These are phyloP conservation scores for Pezicula carpinea DNA, from an alignment of 2,329 filamentous ascomycete species.

Conservation along the genomic window DNA sequence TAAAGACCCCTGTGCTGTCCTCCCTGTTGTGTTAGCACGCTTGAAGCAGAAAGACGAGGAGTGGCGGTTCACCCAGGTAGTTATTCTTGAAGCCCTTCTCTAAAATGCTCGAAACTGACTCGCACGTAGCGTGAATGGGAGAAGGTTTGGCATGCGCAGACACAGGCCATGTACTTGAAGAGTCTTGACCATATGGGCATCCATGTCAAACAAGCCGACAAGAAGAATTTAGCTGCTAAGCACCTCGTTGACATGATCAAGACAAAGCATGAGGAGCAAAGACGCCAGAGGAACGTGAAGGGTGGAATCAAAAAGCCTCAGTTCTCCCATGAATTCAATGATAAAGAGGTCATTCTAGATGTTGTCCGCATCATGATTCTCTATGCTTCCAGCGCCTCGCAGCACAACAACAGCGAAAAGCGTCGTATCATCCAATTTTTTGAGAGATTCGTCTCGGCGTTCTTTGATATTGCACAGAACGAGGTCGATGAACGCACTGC, in stretches of 20 bases:
- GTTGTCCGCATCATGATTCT: constrained; percentile 58
- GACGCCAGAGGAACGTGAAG: constrained; percentile 63
- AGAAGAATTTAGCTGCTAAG: constrained; percentile 86
- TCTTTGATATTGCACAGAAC: constrained; percentile 72
- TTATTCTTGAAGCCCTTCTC: constrained; percentile 6
- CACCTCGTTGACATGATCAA: constrained; percentile 87
- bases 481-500: constrained; percentile 61
- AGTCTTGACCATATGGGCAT: constrained; percentile 96
- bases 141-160: constrained; percentile 97
- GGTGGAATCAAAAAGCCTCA: constrained; percentile 64
- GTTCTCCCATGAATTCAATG: constrained; percentile 69
- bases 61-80: constrained; percentile 82
- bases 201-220: constrained; percentile 81
- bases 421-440: constrained; percentile 71
- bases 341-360: constrained; percentile 63
- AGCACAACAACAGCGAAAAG: constrained; percentile 68
- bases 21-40: constrained; percentile 81
- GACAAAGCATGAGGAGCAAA: constrained; percentile 87
- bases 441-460: constrained; percentile 68
- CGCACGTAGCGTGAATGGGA: constrained; percentile 79
- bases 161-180: constrained; percentile 90
- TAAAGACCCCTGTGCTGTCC: constrained; percentile 74
- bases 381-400: constrained; percentile 62
- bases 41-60: constrained; percentile 96
- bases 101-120: constrained; percentile 8